These are phyloP conservation scores for Coniochaeta sp. DNA, from an alignment of 2,329 filamentous ascomycete genomes.

Conservation along the genomic window DNA sequence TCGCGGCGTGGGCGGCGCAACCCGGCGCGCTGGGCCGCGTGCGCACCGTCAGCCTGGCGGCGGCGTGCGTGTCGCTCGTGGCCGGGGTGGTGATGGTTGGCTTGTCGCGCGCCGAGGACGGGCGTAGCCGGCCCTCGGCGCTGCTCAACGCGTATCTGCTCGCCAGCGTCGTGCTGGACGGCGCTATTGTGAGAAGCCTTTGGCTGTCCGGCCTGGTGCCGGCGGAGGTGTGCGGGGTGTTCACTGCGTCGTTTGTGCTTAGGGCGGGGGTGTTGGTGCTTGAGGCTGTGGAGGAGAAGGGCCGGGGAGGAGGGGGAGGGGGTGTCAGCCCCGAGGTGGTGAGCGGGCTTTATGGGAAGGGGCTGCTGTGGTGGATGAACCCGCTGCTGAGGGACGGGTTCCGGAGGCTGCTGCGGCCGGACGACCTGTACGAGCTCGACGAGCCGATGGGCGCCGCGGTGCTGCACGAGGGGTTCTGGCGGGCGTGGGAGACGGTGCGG, in stretches of 20 bases:
- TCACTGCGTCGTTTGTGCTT: slow-evolving; percentile 24
- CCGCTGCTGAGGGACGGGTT: slow-evolving; percentile 28
- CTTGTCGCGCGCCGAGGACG: slow-evolving; percentile 24
- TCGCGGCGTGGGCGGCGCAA: slow-evolving; percentile 23
- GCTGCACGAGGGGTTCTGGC: slow-evolving; percentile 22
- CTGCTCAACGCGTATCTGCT: slow-evolving; percentile 26
- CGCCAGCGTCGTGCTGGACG: slow-evolving; percentile 24
- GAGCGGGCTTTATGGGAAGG: slow-evolving; percentile 29
- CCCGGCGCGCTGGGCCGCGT: slow-evolving; percentile 9
- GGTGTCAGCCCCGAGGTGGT: slow-evolving; percentile 28
- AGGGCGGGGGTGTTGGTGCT: slow-evolving; percentile 26
- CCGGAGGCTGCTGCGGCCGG: slow-evolving; percentile 22
- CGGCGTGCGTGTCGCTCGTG: slow-evolving; percentile 21
- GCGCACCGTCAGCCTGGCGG: slow-evolving; percentile 21
- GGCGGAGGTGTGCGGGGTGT: slow-evolving; percentile 21
- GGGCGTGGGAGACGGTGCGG: slow-evolving; percentile 19
- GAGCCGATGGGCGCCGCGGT: slow-evolving; percentile 11
- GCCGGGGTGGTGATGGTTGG: slow-evolving; percentile 23
- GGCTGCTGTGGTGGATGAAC: slow-evolving; percentile 31
- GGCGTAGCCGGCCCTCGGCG: slow-evolving; percentile 22
- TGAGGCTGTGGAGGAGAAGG: slow-evolving; percentile 29
- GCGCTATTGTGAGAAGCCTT: slow-evolving; percentile 24
- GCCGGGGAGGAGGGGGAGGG: slow-evolving; percentile 17
- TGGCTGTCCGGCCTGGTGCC: slow-evolving; percentile 20
- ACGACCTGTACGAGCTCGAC: slow-evolving; percentile 26